These are phyloP conservation scores for Barnettozyma sp. DNA, from an alignment of 805 yeast genomes.

Conservation along the genomic window DNA sequence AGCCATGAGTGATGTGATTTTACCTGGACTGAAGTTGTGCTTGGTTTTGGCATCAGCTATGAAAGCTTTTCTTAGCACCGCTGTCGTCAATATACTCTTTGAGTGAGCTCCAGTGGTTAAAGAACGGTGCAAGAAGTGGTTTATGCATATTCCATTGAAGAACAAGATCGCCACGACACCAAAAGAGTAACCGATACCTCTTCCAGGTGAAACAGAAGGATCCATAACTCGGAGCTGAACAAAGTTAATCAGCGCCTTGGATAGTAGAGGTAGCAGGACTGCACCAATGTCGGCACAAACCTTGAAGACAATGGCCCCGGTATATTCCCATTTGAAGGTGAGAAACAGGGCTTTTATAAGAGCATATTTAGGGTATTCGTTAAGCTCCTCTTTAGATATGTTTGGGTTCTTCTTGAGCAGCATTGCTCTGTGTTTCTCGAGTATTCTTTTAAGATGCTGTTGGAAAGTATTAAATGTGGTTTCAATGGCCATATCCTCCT, in stretches of 20 bases:
- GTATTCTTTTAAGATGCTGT: conserved; percentile 26
- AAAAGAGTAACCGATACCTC: conserved; percentile 55
- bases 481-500: conserved; percentile 37
- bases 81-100: conserved; percentile 59
- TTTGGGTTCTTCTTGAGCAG: conserved; percentile 30
- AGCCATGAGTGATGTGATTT: conserved; percentile 66
- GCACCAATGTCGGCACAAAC: conserved; percentile 39
- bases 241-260: conserved; percentile 47
- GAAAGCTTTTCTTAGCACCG: conserved; percentile 58
- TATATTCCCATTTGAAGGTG: conserved; percentile 43
- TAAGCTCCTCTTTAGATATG: conserved; percentile 33
- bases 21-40: conserved; percentile 50
- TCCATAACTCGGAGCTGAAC: conserved; percentile 41
- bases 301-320: conserved; percentile 35
- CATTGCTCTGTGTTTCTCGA: conserved; percentile 27
- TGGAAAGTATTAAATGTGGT: conserved; percentile 34
- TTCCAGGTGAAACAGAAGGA: conserved; percentile 30
- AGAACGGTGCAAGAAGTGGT: conserved; percentile 46
- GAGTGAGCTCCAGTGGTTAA: conserved; percentile 60
- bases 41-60: conserved; percentile 46
- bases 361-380: conserved; percentile 33
- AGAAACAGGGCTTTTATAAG: conserved; percentile 40
- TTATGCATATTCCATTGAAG: conserved; percentile 32
- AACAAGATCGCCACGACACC: conserved; percentile 44
- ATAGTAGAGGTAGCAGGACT: conserved; percentile 48